Conservation (phyloP, 805 yeast species). For the Suhomyces xylopsoci region DNA sequence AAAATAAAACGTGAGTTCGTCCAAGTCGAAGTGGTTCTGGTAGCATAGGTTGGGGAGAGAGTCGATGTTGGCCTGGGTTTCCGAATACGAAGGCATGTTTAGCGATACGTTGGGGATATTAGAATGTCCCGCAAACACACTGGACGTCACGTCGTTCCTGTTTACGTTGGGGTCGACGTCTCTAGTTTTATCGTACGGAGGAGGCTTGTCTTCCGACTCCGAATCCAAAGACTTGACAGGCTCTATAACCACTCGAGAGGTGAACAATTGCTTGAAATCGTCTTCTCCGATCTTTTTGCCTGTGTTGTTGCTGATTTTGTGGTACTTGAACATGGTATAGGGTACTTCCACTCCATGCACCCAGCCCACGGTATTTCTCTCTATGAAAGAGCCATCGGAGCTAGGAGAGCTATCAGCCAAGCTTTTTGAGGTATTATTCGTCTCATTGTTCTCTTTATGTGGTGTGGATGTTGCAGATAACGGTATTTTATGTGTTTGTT, state of each 20-base stretch:
- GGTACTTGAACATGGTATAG: conserved; percentile 24
- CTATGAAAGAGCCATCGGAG: too few relatives aligned
- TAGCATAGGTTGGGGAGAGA: conserved; percentile 26
- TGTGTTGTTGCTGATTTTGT: conserved; percentile 9
- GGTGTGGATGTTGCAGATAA: too few relatives aligned
- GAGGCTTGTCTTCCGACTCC: conserved; percentile 5
- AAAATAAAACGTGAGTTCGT: conserved; percentile 32
- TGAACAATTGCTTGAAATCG: conserved; percentile 15
- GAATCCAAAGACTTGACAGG: conserved; percentile 10
- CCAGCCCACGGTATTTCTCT: conserved; percentile 18
- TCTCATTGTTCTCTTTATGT: too few relatives aligned
- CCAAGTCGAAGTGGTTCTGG: conserved; percentile 31
- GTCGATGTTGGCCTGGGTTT: conserved; percentile 6
- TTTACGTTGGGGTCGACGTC: conserved; percentile 4
- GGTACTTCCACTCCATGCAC: conserved; percentile 26
- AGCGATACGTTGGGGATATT: conserved; percentile 23
- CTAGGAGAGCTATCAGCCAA: too few relatives aligned
- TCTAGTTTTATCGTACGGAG: background rate
- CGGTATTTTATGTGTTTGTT: too few relatives aligned
- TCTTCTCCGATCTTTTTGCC: conserved; percentile 12
- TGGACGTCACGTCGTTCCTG: conserved; percentile 6
- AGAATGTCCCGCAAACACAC: conserved; percentile 26
- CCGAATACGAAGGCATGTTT: conserved; percentile 17
- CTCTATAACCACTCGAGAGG: conserved; percentile 23
- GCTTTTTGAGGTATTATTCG: too few relatives aligned